Percentiles rank a stretch among this genome's conserved stretches.
Conservation (phyloP, 2,329 filamentous ascomycete species). For the Colletotrichum sidae region DNA sequence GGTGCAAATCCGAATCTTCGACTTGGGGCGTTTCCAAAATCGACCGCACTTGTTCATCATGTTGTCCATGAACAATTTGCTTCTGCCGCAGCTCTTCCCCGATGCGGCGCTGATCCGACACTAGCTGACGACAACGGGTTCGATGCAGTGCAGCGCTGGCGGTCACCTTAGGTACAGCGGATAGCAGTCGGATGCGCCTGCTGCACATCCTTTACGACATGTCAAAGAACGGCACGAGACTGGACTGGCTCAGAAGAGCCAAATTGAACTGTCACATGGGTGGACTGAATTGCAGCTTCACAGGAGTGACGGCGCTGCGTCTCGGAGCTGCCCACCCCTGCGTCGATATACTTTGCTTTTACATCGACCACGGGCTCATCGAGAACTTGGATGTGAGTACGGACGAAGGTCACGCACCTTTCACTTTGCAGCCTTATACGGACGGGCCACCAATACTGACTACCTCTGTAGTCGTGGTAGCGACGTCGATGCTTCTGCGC, state of each 20-base stretch:
- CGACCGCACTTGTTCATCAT: neutral
- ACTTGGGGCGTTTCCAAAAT: neutral
- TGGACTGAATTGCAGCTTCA: neutral
- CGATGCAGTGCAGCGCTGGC: neutral
- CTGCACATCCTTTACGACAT: neutral
- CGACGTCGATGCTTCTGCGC: neutral
- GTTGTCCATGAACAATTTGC: rapidly evolving
- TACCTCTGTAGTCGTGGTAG: neutral
- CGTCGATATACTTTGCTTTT: neutral
- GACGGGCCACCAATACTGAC: neutral
- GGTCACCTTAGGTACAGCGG: neutral
- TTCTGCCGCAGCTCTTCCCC: neutral
- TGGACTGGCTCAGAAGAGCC: neutral
- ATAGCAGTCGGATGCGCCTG: neutral
- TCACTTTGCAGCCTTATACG: neutral
- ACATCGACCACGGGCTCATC: neutral
- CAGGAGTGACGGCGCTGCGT: neutral
- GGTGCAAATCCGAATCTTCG: neutral
- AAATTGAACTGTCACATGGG: no score
- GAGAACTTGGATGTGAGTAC: neutral
- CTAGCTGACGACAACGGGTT: neutral
- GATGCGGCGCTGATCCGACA: neutral
- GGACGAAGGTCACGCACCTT: neutral
- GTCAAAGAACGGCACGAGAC: neutral
- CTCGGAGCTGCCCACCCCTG: neutral